Evolutionary conservation across 768 basidiomycete genomes (phyloP).

Genomic region (Mycena vulgaris): DNA sequence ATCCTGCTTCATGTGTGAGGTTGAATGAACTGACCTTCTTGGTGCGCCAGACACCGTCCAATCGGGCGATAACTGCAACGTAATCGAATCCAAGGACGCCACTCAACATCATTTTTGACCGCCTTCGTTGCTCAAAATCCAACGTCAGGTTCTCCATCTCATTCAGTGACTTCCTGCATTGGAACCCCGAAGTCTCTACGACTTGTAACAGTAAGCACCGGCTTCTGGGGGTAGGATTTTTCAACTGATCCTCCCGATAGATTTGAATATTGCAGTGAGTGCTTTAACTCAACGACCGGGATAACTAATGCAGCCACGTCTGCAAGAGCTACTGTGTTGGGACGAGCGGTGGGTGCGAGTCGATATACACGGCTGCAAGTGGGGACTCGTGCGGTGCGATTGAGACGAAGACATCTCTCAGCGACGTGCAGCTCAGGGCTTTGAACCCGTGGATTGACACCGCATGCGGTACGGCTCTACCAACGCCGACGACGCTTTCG

Average conservation of each 20-base stretch:
- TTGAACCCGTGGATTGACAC: slow-evolving; percentile 16
- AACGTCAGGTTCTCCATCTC: background rate
- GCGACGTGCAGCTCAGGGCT: too few species aligned
- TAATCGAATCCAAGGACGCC: background rate
- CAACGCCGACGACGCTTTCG: too few species aligned
- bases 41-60: background rate
- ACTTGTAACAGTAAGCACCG: background rate
- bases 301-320: too few species aligned
- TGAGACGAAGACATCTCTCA: too few species aligned
- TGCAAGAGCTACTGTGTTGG: slow-evolving; percentile 16
- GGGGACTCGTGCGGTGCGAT: too few species aligned
- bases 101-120: background rate
- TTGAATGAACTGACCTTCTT: background rate
- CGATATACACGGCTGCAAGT: slow-evolving; percentile 8
- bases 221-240: too few species aligned
- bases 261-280: slow-evolving; percentile 1
- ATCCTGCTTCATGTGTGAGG: background rate
- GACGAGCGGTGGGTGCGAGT: background rate
- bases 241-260: too few species aligned
- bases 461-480: slow-evolving; percentile 14
- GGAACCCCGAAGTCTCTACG: background rate
- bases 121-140: background rate
- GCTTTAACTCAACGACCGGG: background rate
- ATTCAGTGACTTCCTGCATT: background rate
- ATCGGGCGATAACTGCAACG: slow-evolving; percentile 3